These are phyloP conservation scores for Lolium multiflorum DNA, from an alignment of 176 grass and related monocot species.

Conservation along the genomic window DNA sequence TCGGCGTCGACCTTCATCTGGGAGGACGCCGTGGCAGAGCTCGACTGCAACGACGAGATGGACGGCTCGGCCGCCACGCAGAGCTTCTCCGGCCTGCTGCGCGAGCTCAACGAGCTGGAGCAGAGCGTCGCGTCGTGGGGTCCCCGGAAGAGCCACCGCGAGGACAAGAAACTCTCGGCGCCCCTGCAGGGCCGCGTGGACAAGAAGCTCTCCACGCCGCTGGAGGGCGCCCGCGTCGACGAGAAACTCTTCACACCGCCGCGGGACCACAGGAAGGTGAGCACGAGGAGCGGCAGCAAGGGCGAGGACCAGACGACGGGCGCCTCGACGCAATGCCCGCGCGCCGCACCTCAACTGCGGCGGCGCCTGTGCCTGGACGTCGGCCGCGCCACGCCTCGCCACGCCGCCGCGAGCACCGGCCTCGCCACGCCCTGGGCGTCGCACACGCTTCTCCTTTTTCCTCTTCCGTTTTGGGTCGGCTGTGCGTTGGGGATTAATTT, in stretches of 20 bases:
- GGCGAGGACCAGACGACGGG: no score
- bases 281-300: no score
- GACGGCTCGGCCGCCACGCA: conserved; percentile 35
- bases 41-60: conserved; percentile 31
- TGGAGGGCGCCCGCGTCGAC: not conserved
- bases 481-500: no score
- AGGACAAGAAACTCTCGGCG: not conserved
- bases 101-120: conserved; percentile 77
- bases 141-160: conserved; percentile 21
- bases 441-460: no score
- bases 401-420: no score
- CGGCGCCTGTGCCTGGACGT: no score
- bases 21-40: conserved; percentile 46
- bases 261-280: conserved; percentile 80
- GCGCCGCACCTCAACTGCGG: no score
- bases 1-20: conserved; percentile 44
- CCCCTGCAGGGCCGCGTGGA: not conserved
- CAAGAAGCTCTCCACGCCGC: not conserved
- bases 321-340: no score
- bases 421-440: no score
- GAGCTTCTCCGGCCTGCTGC: conserved; percentile 70
- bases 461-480: no score
- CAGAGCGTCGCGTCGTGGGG: conserved; percentile 62
- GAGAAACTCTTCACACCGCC: not conserved
- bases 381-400: no score